Evolutionary conservation across 148 eudicot species (phyloP).

Genomic region (Limonium bicolor): DNA sequence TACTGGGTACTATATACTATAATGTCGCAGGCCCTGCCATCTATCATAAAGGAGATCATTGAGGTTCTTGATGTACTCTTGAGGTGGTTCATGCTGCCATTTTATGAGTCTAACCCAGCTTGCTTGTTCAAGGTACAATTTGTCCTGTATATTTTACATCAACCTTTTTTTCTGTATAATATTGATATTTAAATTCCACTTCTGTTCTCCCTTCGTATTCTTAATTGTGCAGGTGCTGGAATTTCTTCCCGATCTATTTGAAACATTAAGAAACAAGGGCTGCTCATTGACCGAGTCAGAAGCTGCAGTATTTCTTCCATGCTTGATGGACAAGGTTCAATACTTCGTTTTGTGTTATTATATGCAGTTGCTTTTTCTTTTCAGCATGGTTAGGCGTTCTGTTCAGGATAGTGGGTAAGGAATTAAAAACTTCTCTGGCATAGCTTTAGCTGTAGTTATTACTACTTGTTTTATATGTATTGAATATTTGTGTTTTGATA

Average conservation of each 20-base stretch:
- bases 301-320: conserved; percentile 82
- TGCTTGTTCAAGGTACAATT: conserved; percentile 72
- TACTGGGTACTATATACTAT: too few species aligned
- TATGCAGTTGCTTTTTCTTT: background rate
- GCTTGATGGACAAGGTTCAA: conserved; percentile 81
- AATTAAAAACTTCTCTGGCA: too few species aligned
- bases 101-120: conserved; percentile 88
- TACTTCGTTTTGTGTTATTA: background rate
- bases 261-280: conserved; percentile 58
- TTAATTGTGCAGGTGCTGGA: conserved; percentile 99
- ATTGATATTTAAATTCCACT: too few species aligned
- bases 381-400: conserved; percentile 57
- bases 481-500: too few species aligned
- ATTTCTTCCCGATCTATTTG: conserved; percentile 87
- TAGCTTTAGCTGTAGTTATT: too few species aligned
- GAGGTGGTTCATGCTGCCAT: conserved; percentile 87
- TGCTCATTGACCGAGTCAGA: conserved; percentile 90
- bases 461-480: background rate
- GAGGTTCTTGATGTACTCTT: conserved; percentile 85
- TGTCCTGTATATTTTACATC: too few species aligned
- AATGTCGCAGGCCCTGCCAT: conserved; percentile 58
- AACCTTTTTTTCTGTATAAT: too few species aligned
- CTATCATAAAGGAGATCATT: conserved; percentile 53
- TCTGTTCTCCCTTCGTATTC: too few species aligned
- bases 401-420: conserved; percentile 94